Conservation (phyloP, 169 alveolate species). For the Miamiensis avidus region DNA sequence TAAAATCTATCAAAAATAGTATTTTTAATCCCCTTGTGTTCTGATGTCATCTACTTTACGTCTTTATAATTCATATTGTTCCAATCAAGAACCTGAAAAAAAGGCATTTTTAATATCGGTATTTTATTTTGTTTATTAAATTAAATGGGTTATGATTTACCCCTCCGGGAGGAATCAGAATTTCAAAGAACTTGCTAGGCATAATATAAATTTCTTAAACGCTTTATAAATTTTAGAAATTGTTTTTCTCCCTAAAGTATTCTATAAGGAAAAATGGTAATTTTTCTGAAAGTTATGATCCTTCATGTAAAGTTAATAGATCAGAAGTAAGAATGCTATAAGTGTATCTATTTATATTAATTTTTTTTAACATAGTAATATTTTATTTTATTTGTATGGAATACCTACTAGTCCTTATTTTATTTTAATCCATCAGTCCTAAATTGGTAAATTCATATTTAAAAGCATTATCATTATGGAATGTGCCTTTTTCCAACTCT, state of each 20-base stretch:
- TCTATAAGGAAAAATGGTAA: background rate
- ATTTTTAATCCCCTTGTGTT: background rate
- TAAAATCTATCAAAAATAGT: slow-evolving; percentile 21
- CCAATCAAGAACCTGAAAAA: background rate
- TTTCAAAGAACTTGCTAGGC: slow-evolving; percentile 2
- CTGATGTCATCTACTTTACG: slow-evolving; percentile 1
- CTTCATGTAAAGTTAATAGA: background rate
- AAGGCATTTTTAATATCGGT: no score
- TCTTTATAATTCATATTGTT: background rate
- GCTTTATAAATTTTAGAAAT: background rate
- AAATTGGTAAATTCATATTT: slow-evolving; percentile 7
- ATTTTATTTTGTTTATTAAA: background rate
- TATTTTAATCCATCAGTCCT: background rate
- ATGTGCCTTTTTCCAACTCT: background rate
- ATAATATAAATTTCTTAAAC: background rate
- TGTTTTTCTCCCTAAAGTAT: background rate
- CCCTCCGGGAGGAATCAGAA: slow-evolving; percentile 2
- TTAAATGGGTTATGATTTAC: background rate
- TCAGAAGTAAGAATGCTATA: background rate
- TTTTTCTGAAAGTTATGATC: background rate
- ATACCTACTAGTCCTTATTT: slow-evolving; percentile 1
- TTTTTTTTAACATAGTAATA: background rate
- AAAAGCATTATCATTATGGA: slow-evolving; percentile 11
- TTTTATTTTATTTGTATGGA: background rate
- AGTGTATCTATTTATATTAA: no score